phyloP scores from a whole-genome alignment of 768 basidiomycete species.

The Mycena polygramma region DNA sequence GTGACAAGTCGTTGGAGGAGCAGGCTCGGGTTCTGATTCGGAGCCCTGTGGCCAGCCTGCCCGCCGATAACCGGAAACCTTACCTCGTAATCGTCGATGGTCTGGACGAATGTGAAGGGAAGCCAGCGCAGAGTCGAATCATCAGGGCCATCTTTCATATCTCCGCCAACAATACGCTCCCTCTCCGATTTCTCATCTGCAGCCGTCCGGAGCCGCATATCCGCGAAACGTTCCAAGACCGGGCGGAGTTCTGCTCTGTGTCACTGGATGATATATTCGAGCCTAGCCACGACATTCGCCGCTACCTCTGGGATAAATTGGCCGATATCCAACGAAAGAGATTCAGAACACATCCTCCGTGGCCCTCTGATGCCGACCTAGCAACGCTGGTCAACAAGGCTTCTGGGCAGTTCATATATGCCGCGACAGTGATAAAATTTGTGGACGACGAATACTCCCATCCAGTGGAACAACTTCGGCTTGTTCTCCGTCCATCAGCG shows the following conservation, averaged over 20 bases:
- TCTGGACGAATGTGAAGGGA: background rate
- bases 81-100: background rate
- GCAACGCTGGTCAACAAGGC: conserved; percentile 26
- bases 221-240: background rate
- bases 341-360: background rate
- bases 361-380: conserved; percentile 26
- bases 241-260: background rate
- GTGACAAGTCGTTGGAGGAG: background rate
- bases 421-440: conserved; percentile 45
- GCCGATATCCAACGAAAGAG: background rate
- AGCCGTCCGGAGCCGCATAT: conserved; percentile 9
- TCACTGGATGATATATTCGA: background rate
- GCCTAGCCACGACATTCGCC: background rate
- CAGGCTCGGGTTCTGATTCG: background rate
- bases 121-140: background rate
- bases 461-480: conserved; percentile 15
- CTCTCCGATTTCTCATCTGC: conserved; percentile 1
- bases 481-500: background rate
- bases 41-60: background rate
- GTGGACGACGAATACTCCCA: conserved; percentile 34
- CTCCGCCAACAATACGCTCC: background rate
- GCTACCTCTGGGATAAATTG: background rate
- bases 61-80: background rate
- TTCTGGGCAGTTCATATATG: conserved; percentile 38
- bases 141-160: background rate